phyloP scores from a whole-genome alignment of 768 basidiomycete genomes.

The Lactarius deliciosus region DNA sequence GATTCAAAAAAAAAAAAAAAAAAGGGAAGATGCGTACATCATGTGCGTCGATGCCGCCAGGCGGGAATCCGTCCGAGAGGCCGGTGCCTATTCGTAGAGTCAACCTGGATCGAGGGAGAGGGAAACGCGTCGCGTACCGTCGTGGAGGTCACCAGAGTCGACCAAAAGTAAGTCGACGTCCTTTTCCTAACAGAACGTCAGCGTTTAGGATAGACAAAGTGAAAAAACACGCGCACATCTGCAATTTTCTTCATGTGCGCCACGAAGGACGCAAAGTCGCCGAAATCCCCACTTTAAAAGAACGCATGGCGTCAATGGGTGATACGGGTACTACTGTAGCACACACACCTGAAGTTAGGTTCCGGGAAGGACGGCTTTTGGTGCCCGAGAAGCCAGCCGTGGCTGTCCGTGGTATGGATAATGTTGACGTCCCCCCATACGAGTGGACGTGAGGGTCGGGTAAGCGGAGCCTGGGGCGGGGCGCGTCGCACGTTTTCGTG shows the following conservation, averaged over 20 bases:
- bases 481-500: conserved; percentile 41
- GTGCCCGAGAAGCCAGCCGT: conserved; percentile 83
- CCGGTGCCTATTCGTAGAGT: conserved; percentile 55
- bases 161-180: conserved; percentile 83
- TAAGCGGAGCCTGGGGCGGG: conserved; percentile 43
- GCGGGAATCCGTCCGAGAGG: conserved; percentile 69
- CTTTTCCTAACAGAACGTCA: conserved; percentile 41
- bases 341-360: conserved; percentile 63
- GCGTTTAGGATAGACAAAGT: background rate
- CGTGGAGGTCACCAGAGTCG: conserved; percentile 78
- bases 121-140: conserved; percentile 42
- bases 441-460: conserved; percentile 65
- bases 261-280: conserved; percentile 88
- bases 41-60: conserved; percentile 69
- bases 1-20: no score
- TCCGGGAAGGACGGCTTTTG: conserved; percentile 72
- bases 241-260: conserved; percentile 78
- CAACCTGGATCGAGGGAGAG: conserved; percentile 15
- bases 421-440: conserved; percentile 91
- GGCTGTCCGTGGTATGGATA: conserved; percentile 82
- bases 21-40: conserved; percentile 48
- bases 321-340: background rate
- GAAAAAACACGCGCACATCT: conserved; percentile 38
- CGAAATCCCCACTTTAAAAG: conserved; percentile 53
- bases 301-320: background rate